These are phyloP conservation scores for Citrullus mucosospermus DNA, from an alignment of 306 rosid species.

Conservation along the genomic window DNA sequence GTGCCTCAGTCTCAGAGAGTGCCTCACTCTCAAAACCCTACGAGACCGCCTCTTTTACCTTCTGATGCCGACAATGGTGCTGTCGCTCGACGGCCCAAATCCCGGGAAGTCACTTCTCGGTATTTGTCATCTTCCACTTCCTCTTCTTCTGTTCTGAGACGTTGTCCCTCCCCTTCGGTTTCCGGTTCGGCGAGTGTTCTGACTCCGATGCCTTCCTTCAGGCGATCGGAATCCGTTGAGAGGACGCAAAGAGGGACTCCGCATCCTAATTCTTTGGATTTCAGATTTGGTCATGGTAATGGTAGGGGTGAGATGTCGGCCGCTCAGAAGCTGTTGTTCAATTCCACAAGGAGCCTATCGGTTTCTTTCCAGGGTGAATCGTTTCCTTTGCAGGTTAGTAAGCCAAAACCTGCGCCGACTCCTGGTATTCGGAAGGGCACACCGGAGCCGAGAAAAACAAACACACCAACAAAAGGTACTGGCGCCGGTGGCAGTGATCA, in stretches of 20 bases:
- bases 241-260: conserved; percentile 48
- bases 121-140: conserved; percentile 47
- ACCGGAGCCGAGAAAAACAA: conserved; percentile 61
- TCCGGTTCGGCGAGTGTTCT: conserved; percentile 22
- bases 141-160: conserved; percentile 23
- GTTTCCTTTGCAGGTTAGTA: conserved; percentile 68
- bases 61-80: conserved; percentile 71
- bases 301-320: conserved; percentile 32
- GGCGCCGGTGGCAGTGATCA: conserved; percentile 21
- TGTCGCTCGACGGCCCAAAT: conserved; percentile 44
- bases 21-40: conserved; percentile 28
- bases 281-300: conserved; percentile 13
- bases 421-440: conserved; percentile 50
- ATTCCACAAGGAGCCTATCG: conserved; percentile 76
- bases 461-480: conserved; percentile 27
- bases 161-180: conserved; percentile 53
- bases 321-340: conserved; percentile 61
- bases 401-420: conserved; percentile 43
- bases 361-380: conserved; percentile 95
- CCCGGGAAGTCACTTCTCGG: conserved; percentile 69
- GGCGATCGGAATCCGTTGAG: conserved; percentile 55
- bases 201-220: conserved; percentile 25
- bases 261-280: conserved; percentile 27
- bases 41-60: conserved; percentile 61
- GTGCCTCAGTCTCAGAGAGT: conserved; percentile 27